phyloP scores from a whole-genome alignment of 768 basidiomycete genomes.

The Chalciporus pseudorubinellus region DNA sequence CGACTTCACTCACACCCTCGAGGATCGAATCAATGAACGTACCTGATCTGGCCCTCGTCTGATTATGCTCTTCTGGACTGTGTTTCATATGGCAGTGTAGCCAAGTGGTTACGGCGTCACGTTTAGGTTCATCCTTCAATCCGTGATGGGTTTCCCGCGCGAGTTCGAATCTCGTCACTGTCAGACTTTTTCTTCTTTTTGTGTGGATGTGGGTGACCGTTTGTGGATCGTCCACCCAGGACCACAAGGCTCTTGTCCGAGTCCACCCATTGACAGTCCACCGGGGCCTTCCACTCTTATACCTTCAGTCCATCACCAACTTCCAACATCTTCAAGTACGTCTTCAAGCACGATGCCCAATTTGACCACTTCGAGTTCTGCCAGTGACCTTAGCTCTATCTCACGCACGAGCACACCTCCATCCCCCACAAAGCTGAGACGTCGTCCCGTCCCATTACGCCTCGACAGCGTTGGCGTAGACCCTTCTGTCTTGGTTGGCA shows the following conservation, averaged over 20 bases:
- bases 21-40: neutral
- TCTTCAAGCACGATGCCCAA: conserved; percentile 13
- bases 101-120: conserved; percentile 62
- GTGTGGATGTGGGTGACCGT: neutral
- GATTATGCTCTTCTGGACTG: too few species aligned
- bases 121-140: conserved; percentile 44
- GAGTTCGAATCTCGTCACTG: conserved; percentile 62
- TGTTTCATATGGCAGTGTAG: conserved; percentile 43
- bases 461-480: conserved; percentile 34
- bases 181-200: conserved; percentile 30
- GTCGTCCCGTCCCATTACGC: conserved; percentile 37
- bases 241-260: conserved; percentile 9
- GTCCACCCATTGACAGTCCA: too few species aligned
- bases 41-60: too few species aligned
- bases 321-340: neutral
- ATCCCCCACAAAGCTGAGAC: conserved; percentile 27
- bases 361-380: conserved; percentile 4
- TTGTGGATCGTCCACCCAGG: too few species aligned
- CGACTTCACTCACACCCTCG: neutral
- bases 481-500: conserved; percentile 44
- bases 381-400: conserved; percentile 8
- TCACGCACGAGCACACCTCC: conserved; percentile 16
- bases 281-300: too few species aligned
- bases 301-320: neutral
- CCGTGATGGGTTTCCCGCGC: conserved; percentile 59